Evolutionary conservation across 306 rosid species (phyloP).

Genomic region (Corylus americana): DNA sequence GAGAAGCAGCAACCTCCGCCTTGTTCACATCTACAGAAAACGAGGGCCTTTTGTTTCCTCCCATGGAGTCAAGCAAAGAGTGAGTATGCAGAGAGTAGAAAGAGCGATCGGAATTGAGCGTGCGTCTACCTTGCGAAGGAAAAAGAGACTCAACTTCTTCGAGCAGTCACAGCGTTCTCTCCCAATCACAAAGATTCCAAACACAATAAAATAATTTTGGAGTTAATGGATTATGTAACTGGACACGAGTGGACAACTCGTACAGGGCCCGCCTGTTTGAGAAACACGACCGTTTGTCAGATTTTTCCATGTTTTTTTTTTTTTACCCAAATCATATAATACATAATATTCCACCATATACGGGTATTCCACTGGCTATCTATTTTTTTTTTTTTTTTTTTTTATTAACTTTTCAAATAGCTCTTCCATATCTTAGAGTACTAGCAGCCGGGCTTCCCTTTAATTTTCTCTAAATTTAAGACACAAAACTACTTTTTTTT

Average conservation of each 20-base stretch:
- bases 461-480: too few relatives aligned
- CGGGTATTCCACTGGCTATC: too few relatives aligned
- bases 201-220: not conserved
- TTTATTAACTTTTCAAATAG: too few relatives aligned
- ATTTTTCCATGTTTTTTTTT: not conserved
- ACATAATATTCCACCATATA: too few relatives aligned
- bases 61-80: not conserved
- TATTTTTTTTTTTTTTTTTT: too few relatives aligned
- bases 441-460: too few relatives aligned
- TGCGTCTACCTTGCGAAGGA: not conserved
- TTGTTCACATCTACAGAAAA: not conserved
- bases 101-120: not conserved
- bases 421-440: too few relatives aligned
- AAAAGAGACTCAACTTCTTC: not conserved
- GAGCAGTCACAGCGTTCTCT: not conserved
- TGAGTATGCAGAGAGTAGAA: not conserved
- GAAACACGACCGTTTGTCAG: not conserved
- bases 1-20: not conserved
- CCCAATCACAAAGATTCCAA: slow-evolving; percentile 18
- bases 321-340: too few relatives aligned
- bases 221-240: not conserved
- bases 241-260: not conserved
- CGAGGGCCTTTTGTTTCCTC: not conserved
- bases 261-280: not conserved
- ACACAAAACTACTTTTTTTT: too few relatives aligned